These are phyloP conservation scores for Nemania serpens DNA, from an alignment of 2,329 filamentous ascomycete genomes.

Conservation along the genomic window DNA sequence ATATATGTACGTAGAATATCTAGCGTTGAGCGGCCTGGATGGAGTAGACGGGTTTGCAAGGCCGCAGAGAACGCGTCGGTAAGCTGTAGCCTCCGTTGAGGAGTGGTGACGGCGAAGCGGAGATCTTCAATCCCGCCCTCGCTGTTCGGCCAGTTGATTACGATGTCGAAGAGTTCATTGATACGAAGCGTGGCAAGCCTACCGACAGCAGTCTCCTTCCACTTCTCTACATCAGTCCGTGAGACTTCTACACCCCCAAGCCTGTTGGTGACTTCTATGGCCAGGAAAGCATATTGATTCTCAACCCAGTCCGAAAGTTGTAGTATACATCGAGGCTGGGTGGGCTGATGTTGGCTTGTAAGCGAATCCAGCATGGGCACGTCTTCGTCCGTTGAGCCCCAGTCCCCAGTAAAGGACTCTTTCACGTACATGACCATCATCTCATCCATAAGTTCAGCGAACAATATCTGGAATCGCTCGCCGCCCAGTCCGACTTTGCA, in stretches of 20 bases:
- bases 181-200: slow-evolving; percentile 72
- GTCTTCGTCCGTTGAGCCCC: slow-evolving; percentile 48
- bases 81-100: slow-evolving; percentile 70
- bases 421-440: slow-evolving; percentile 68
- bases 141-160: slow-evolving; percentile 74
- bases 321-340: slow-evolving; percentile 59
- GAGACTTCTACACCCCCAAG: slow-evolving; percentile 51
- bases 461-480: slow-evolving; percentile 70
- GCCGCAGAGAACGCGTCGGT: slow-evolving; percentile 71
- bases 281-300: slow-evolving; percentile 67
- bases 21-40: slow-evolving; percentile 76
- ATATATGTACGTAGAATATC: slow-evolving; percentile 80
- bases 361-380: slow-evolving; percentile 29
- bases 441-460: slow-evolving; percentile 72
- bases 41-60: slow-evolving; percentile 69
- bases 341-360: slow-evolving; percentile 38
- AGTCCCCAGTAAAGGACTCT: slow-evolving; percentile 66
- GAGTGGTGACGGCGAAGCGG: slow-evolving; percentile 69
- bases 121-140: slow-evolving; percentile 75
- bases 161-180: slow-evolving; percentile 77
- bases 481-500: slow-evolving; percentile 70
- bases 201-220: slow-evolving; percentile 71
- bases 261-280: slow-evolving; percentile 62
- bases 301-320: slow-evolving; percentile 71
- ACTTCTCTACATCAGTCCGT: slow-evolving; percentile 65